Base-by-base conservation (phyloP, 768 basidiomycete species). In the Boletus edulis region DNA sequence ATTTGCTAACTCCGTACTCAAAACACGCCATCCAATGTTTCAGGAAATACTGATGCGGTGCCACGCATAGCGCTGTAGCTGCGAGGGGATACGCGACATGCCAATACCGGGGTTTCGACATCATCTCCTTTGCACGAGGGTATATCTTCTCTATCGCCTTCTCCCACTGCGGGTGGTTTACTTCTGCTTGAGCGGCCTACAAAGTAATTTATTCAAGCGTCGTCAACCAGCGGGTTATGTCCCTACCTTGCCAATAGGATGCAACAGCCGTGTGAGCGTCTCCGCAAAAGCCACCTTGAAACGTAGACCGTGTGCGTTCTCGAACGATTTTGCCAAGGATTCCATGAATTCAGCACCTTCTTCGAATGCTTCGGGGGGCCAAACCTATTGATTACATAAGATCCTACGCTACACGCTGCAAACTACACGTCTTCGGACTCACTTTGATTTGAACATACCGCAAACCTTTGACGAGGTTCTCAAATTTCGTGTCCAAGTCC, bases 161-260 rank as follows among this genome's bases (percentile, higher is more conserved):
- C 6, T 87, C 91, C 94, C 94, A 98, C 61, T 89, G 80, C 0
- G 94, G 94, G 69, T 95, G 89, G 63, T 97, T 97, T 46, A 95
- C 94, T 73, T 98, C 94, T 7, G 92, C 94, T 73, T 94, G 93
- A 0, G 92, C 95, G 38, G 89, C 95, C 90, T 94, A 47, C 54
- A 45, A 4, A 64, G 52, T 18, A 32, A 13, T 40, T 45, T 20
- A 34, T 27, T 56, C 22, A 34, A 15, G 6, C 27, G 35, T 24
- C 24, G 17, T 18, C 29, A 4, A 18, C 24, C 32, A 29, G 4
- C 4, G 32, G 15, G 32, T 40, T 37, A 20, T 18, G 11, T 32
- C 32, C 55, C 41, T 54, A 89, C 92, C 81, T 96, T 94, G 57
- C 87, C 88, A 45, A 96, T 91, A 0, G 92, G 89, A 73, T 96